phyloP scores from a whole-genome alignment of 2,329 filamentous ascomycete genomes.

The Apiospora kogelbergensis region DNA sequence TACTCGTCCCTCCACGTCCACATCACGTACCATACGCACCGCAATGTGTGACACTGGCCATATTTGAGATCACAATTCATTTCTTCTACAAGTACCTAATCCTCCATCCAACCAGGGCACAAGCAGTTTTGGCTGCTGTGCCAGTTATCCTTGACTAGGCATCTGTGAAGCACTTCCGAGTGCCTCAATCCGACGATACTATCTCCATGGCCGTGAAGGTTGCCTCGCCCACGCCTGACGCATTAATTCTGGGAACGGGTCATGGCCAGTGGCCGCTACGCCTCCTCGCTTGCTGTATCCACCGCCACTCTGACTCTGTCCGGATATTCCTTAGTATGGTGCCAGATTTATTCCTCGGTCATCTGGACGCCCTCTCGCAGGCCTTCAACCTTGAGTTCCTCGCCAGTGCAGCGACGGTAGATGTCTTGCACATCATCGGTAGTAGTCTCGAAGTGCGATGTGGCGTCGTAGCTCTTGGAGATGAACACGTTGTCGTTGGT shows the following conservation, averaged over 20 bases:
- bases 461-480: conserved; percentile 97
- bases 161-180: not conserved
- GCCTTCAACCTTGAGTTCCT: conserved; percentile 86
- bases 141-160: not conserved
- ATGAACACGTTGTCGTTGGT: conserved; percentile 91
- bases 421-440: conserved; percentile 93
- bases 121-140: not conserved
- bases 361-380: conserved; percentile 78
- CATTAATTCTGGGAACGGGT: not conserved
- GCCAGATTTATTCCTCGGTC: conserved; percentile 55
- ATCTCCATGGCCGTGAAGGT: not conserved
- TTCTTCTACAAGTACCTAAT: conserved; percentile 7
- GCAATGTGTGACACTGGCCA: not conserved
- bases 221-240: not conserved
- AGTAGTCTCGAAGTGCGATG: conserved; percentile 92
- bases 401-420: conserved; percentile 78
- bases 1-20: not conserved
- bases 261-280: not conserved
- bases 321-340: not conserved
- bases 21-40: not conserved
- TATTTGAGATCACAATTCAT: conserved; percentile 1
- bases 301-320: not conserved
- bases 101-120: not conserved
- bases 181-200: not conserved
- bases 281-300: not conserved